A percentile compares a stretch with the other conserved stretches of the same genome.
Conservation (phyloP, 768 basidiomycete genomes). For the Serpula lacrymans region DNA sequence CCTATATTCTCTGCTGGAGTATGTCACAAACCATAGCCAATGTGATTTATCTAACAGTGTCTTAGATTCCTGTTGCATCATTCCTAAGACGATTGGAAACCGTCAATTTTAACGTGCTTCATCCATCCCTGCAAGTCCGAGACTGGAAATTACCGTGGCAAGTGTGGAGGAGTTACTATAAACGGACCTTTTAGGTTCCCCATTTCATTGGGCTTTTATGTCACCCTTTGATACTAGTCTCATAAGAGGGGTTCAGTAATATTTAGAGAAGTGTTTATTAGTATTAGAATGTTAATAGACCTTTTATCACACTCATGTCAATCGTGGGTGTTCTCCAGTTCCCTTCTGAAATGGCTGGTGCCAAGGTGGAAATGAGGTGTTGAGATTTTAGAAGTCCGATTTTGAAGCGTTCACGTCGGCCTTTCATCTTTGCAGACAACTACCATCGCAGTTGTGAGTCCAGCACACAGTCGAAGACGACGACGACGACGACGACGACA, state of each 20-base stretch:
- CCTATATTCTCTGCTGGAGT: constrained; percentile 74
- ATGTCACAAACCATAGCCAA: constrained; percentile 29
- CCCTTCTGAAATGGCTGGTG: too few relatives aligned
- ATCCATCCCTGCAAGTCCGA: constrained; percentile 55
- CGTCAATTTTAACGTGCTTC: constrained; percentile 70
- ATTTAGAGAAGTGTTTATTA: too few relatives aligned
- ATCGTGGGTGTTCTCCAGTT: too few relatives aligned
- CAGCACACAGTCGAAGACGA: neutral
- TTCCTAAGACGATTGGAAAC: constrained; percentile 67
- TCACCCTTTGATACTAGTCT: too few relatives aligned
- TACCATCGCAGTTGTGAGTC: constrained; percentile 20
- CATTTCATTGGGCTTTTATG: too few relatives aligned
- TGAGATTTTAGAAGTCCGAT: constrained; percentile 35
- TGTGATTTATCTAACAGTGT: constrained; percentile 2
- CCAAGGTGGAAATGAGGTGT: constrained; percentile 21
- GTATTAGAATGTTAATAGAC: too few relatives aligned
- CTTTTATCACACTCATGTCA: too few relatives aligned
- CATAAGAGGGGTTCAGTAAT: too few relatives aligned
- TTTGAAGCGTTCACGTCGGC: constrained; percentile 25
- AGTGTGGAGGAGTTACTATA: constrained; percentile 56
- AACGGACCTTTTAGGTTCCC: constrained; percentile 29
- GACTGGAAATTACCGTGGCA: constrained; percentile 80
- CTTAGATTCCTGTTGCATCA: constrained; percentile 62
- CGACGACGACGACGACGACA: constrained; percentile 11
- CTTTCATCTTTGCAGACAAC: constrained; percentile 33